These are phyloP conservation scores for Sarocladium brachiariae DNA, from an alignment of 2,329 filamentous ascomycete species.

Conservation along the genomic window DNA sequence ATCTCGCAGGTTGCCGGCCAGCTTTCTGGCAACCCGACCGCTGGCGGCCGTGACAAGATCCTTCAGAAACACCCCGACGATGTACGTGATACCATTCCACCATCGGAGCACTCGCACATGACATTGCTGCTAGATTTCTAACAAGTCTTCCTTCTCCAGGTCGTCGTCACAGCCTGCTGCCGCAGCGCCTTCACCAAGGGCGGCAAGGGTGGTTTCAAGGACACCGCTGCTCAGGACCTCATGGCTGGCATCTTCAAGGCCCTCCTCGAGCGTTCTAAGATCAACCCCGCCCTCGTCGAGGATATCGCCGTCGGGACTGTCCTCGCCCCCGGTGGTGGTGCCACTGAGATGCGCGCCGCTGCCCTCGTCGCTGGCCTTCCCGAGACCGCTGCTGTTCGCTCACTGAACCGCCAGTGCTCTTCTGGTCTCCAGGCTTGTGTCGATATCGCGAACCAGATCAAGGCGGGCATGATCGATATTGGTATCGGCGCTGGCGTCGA, in stretches of 20 bases:
- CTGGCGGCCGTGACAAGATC: conserved; percentile 46
- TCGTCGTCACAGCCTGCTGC: conserved; percentile 88
- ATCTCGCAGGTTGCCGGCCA: conserved; percentile 56
- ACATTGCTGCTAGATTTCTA: no score
- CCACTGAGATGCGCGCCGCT: conserved; percentile 93
- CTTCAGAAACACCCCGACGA: conserved; percentile 62
- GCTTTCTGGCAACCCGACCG: conserved; percentile 52
- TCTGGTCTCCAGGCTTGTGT: conserved; percentile 87
- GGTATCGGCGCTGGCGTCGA: conserved; percentile 93
- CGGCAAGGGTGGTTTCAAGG: conserved; percentile 91
- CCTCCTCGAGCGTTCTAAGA: conserved; percentile 75
- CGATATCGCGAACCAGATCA: conserved; percentile 91
- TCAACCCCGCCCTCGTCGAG: conserved; percentile 82
- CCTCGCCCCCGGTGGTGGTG: conserved; percentile 85
- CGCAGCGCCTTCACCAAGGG: conserved; percentile 90
- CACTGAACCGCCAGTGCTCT: conserved; percentile 90
- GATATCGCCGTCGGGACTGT: conserved; percentile 91
- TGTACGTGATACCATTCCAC: conserved; percentile 50
- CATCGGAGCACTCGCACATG: no score
- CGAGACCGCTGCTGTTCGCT: conserved; percentile 73
- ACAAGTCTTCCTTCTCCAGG: conserved; percentile 34
- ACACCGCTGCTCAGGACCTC: conserved; percentile 80
- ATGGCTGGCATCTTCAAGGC: conserved; percentile 77
- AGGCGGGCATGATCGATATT: conserved; percentile 86
- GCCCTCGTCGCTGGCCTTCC: conserved; percentile 88